phyloP scores from a whole-genome alignment of 441 rosid genomes.

The Erodium texanum region DNA sequence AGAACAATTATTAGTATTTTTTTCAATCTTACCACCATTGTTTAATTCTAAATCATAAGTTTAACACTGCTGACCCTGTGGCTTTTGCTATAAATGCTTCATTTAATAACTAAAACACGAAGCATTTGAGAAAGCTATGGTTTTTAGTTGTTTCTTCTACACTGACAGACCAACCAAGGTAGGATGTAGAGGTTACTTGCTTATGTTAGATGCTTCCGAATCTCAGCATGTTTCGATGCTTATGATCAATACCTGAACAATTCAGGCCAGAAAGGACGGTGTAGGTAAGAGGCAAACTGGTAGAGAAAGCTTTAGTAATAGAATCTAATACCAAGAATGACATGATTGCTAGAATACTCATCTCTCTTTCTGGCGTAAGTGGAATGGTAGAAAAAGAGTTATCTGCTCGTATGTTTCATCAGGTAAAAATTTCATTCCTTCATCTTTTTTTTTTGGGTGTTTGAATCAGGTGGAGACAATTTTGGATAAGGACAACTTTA shows the following conservation, averaged over 20 bases:
- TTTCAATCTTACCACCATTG: too few species aligned
- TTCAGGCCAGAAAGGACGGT: not conserved
- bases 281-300: not conserved
- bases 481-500: conserved; percentile 73
- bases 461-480: conserved; percentile 68
- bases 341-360: not conserved
- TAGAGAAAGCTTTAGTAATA: not conserved
- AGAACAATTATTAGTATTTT: too few species aligned
- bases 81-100: too few species aligned
- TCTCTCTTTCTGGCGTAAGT: not conserved
- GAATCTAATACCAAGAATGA: not conserved
- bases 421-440: not conserved
- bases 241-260: not conserved
- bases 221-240: not conserved
- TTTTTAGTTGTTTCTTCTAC: too few species aligned
- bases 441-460: not conserved
- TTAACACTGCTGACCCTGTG: too few species aligned
- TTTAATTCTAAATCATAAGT: too few species aligned
- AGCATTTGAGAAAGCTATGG: too few species aligned
- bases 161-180: too few species aligned
- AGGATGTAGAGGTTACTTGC: too few species aligned
- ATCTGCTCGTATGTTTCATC: not conserved
- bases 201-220: not conserved
- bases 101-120: too few species aligned
- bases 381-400: not conserved